Conservation (phyloP, 148 eudicot genomes). For the Tetragonia tetragonoides region DNA sequence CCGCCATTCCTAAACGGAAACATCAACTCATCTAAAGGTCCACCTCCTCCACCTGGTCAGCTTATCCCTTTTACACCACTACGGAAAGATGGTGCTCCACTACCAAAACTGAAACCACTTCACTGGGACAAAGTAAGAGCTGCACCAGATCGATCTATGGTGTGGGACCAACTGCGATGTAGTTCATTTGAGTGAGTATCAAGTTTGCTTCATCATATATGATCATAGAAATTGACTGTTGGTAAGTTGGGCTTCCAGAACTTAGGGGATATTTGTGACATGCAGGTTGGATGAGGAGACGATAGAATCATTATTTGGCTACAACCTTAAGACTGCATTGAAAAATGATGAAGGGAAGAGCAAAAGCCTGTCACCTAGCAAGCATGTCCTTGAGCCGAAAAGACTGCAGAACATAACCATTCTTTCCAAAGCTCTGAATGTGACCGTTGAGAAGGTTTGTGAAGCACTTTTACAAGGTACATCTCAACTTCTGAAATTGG, state of each 20-base stretch:
- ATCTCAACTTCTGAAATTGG: background rate
- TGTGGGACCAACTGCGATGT: slow-evolving; percentile 88
- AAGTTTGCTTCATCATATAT: background rate
- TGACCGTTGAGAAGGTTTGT: slow-evolving; percentile 75
- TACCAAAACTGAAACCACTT: slow-evolving; percentile 92
- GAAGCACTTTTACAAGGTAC: slow-evolving; percentile 75
- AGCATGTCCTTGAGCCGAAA: slow-evolving; percentile 92
- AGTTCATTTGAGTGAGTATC: slow-evolving; percentile 91
- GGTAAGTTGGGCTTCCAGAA: background rate
- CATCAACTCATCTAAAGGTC: slow-evolving; percentile 32
- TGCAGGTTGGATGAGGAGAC: slow-evolving; percentile 89
- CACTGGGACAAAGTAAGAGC: slow-evolving; percentile 99
- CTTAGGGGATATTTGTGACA: background rate
- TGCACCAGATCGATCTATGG: slow-evolving; percentile 79
- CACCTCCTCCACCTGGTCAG: slow-evolving; percentile 60
- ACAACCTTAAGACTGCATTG: slow-evolving; percentile 61
- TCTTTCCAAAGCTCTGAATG: slow-evolving; percentile 85
- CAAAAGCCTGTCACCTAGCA: slow-evolving; percentile 80
- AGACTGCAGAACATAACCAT: slow-evolving; percentile 93
- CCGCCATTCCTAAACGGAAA: slow-evolving; percentile 49
- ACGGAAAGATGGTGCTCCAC: slow-evolving; percentile 80
- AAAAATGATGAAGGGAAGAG: slow-evolving; percentile 71
- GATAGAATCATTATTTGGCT: slow-evolving; percentile 91
- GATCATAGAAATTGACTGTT: background rate
- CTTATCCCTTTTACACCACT: slow-evolving; percentile 31